These are phyloP conservation scores for Stipa capillata DNA, from an alignment of 176 grass and related monocot genomes.

Conservation along the genomic window DNA sequence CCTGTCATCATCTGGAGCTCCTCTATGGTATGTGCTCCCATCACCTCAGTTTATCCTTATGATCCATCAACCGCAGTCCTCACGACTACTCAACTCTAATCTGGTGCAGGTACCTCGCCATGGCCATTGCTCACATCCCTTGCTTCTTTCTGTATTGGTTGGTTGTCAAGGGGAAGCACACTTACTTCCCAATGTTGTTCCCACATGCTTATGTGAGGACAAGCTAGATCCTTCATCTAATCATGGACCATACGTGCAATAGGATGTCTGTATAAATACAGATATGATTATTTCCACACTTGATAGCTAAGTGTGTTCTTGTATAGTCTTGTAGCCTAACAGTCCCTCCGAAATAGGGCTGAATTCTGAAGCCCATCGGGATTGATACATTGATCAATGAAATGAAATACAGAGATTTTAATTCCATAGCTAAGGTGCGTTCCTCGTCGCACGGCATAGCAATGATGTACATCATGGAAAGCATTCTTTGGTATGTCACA, in stretches of 20 bases:
- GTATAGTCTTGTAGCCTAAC: background rate
- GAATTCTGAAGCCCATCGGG: background rate
- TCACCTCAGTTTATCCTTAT: background rate
- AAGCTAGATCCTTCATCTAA: constrained; percentile 20
- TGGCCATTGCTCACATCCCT: constrained; percentile 77
- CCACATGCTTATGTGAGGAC: constrained; percentile 41
- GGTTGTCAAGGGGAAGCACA: constrained; percentile 54
- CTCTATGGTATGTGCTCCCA: constrained; percentile 47
- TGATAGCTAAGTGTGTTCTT: background rate
- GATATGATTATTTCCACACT: background rate
- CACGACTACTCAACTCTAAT: background rate
- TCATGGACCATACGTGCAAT: background rate
- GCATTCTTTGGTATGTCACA: background rate
- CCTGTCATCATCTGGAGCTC: constrained; percentile 55
- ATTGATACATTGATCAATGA: background rate
- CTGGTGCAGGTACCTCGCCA: constrained; percentile 53
- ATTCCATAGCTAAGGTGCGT: background rate
- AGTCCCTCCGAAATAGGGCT: background rate
- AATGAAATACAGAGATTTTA: background rate
- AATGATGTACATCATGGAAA: background rate
- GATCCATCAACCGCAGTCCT: background rate
- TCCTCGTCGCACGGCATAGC: background rate
- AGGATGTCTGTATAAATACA: background rate
- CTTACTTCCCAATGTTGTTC: constrained; percentile 54
- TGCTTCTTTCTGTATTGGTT: constrained; percentile 74